Evolutionary conservation across 192 early-diverging fungal species (phyloP).

Genomic region (Rhizophlyctis rosea): DNA sequence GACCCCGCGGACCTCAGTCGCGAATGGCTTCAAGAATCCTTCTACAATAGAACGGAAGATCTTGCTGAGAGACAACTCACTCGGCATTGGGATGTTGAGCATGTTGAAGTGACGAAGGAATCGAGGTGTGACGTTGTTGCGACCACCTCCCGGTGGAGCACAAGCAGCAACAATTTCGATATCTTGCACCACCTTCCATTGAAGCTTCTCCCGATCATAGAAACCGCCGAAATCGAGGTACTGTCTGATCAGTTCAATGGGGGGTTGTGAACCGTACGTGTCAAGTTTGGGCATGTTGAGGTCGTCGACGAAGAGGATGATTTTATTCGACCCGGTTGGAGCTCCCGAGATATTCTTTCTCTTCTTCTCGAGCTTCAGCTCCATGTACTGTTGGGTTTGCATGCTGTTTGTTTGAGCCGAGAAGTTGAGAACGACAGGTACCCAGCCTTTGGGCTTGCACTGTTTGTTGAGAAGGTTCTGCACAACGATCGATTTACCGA

Average conservation of each 20-base stretch:
- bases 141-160: slow-evolving; percentile 58
- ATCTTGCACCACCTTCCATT: slow-evolving; percentile 56
- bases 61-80: slow-evolving; percentile 46
- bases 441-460: slow-evolving; percentile 40
- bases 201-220: slow-evolving; percentile 59
- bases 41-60: slow-evolving; percentile 58
- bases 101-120: slow-evolving; percentile 61
- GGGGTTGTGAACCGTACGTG: slow-evolving; percentile 60
- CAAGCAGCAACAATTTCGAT: slow-evolving; percentile 54
- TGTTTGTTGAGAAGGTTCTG: slow-evolving; percentile 52
- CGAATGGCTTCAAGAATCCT: slow-evolving; percentile 55
- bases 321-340: slow-evolving; percentile 48
- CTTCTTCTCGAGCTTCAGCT: slow-evolving; percentile 61
- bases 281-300: slow-evolving; percentile 64
- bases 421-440: slow-evolving; percentile 53
- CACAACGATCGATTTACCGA: slow-evolving; percentile 58
- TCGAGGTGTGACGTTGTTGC: slow-evolving; percentile 52
- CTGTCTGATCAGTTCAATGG: slow-evolving; percentile 57
- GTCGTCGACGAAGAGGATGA: slow-evolving; percentile 62
- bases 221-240: slow-evolving; percentile 57
- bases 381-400: slow-evolving; percentile 60
- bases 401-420: slow-evolving; percentile 59
- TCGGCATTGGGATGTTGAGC: slow-evolving; percentile 53
- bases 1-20: slow-evolving; percentile 39
- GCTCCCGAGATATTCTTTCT: slow-evolving; percentile 61